Evolutionary conservation across 306 rosid genomes (phyloP).

Genomic region (Inga leiocalycina): DNA sequence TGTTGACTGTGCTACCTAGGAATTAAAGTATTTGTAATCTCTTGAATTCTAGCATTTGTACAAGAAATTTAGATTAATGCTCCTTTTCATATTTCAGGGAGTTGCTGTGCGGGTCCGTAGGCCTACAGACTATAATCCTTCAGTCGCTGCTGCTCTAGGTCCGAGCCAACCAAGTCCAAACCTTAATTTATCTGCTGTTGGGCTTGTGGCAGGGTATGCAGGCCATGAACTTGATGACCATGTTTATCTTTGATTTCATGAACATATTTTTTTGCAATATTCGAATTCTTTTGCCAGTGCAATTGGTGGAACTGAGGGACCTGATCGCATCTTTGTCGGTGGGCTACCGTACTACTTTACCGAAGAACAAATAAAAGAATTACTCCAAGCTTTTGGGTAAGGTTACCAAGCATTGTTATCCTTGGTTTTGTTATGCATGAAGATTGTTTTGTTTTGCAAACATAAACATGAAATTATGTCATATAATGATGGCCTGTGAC

Average conservation of each 20-base stretch:
- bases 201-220: constrained; percentile 66
- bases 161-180: constrained; percentile 79
- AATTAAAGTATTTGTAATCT: background rate
- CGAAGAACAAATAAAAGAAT: constrained; percentile 70
- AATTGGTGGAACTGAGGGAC: constrained; percentile 72
- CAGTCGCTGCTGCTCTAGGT: constrained; percentile 80
- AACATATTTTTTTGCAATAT: background rate
- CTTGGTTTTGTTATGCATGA: constrained; percentile 3
- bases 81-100: constrained; percentile 55
- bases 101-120: constrained; percentile 86
- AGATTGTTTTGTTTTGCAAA: constrained; percentile 14
- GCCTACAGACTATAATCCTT: constrained; percentile 84
- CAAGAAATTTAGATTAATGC: constrained; percentile 6
- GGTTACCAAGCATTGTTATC: constrained; percentile 13
- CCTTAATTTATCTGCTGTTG: constrained; percentile 76
- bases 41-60: background rate
- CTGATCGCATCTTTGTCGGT: constrained; percentile 85
- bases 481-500: constrained; percentile 30
- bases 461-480: constrained; percentile 15
- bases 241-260: constrained; percentile 13
- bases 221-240: background rate
- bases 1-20: background rate
- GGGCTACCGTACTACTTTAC: constrained; percentile 85
- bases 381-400: constrained; percentile 83
- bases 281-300: constrained; percentile 46